Evolutionary conservation across 2,329 filamentous ascomycete species (phyloP).

Genomic region (Sphaceloma murrayae): DNA sequence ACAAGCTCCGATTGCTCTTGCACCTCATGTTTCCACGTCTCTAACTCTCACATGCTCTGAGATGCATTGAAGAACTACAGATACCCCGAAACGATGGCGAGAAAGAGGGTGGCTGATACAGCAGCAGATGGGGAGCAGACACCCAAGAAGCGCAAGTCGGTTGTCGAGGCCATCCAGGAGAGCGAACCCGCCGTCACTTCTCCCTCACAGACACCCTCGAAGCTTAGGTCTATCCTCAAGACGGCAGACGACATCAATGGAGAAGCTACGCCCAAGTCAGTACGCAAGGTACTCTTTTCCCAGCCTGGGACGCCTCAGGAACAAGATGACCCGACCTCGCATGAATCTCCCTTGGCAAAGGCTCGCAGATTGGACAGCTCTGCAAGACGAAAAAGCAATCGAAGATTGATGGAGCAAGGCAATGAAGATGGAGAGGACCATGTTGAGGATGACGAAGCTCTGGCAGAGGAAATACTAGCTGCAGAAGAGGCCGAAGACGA

Average conservation of each 20-base stretch:
- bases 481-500: conserved; percentile 43
- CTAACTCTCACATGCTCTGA: too few species aligned
- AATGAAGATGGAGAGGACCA: conserved; percentile 60
- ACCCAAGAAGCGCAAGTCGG: conserved; percentile 13
- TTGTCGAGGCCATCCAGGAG: not conserved
- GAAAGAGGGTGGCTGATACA: conserved; percentile 13
- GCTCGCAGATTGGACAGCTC: conserved; percentile 70
- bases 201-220: conserved; percentile 26
- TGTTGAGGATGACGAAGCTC: conserved; percentile 53
- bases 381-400: conserved; percentile 74
- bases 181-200: conserved; percentile 5
- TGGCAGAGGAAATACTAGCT: conserved; percentile 60
- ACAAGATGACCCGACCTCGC: conserved; percentile 36
- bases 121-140: not conserved
- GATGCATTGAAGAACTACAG: not conserved
- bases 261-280: conserved; percentile 35
- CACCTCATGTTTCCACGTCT: conserved; percentile 5
- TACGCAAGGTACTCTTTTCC: conserved; percentile 38
- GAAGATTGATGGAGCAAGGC: conserved; percentile 63
- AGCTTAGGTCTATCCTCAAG: conserved; percentile 29
- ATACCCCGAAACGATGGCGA: conserved; percentile 15
- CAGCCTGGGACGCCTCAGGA: conserved; percentile 33
- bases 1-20: not conserved
- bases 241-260: conserved; percentile 22
- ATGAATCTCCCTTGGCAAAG: conserved; percentile 45